Base-by-base conservation (phyloP, 2,329 filamentous ascomycete genomes). In the Furcasterigmium sp. region DNA sequence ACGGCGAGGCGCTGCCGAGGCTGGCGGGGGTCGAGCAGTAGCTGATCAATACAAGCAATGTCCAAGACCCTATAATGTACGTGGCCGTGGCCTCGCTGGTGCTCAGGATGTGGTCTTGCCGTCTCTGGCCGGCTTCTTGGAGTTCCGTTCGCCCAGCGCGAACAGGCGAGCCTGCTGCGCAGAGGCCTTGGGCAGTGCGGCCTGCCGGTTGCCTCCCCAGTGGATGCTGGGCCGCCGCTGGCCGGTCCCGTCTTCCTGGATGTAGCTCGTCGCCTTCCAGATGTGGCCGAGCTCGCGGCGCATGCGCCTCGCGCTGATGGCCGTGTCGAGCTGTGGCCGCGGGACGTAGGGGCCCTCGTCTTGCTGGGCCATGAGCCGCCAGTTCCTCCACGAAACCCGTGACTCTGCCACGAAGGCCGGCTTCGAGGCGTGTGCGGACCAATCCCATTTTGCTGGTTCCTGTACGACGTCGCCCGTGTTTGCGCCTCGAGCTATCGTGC, bases 1-100 rank as follows among this genome's bases (percentile, higher is more conserved):
- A 90, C 46, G 78, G 82, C 3, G 77, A 85, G 14, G 76, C 65
- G 1, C 57, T 91, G 62, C 65, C 60, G 21, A 82, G 76, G 65
- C 59, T 91, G 55, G 83, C 78, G 9, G 59, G 56, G 14, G 51
- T 75, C 51, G 37, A 20, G 17, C 17, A 26, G 14, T 15, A 23
- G 23, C 8, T n/a, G n/a, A n/a, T n/a, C n/a, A n/a, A n/a, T n/a
- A n/a, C n/a, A n/a, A n/a, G n/a, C n/a, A n/a, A n/a, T n/a, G n/a
- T n/a, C n/a, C n/a, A n/a, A n/a, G n/a, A n/a, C n/a, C n/a, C n/a
- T n/a, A n/a, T n/a, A n/a, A n/a, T n/a, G n/a, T n/a, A n/a, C n/a
- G n/a, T n/a, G n/a, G n/a, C n/a, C n/a, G n/a, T n/a, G n/a, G n/a
- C n/a, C n/a, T n/a, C n/a, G n/a, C n/a, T n/a, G n/a, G n/a, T n/a